Base-by-base conservation (phyloP, 2,329 filamentous ascomycete species). In the Verticillium nubilum region DNA sequence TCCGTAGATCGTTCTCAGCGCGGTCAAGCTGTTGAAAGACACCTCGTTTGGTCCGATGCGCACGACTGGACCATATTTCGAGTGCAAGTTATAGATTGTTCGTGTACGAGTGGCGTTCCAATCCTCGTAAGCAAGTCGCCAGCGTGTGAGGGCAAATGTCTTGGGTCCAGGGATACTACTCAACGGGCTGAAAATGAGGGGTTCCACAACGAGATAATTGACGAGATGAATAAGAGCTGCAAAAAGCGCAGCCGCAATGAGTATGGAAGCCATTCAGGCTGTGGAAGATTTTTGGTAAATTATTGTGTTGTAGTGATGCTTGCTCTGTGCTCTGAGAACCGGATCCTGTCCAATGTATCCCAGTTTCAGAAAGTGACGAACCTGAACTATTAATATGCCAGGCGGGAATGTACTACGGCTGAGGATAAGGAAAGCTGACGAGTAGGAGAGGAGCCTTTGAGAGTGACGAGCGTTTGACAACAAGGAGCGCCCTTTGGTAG, bases 1-100 rank as follows among this genome's bases (percentile, higher is more conserved):
- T 0, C 81, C 80, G 66, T 85, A 84, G 25, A 85, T 84, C 0
- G 75, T 76, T n/a, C 76, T 74, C 37, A 84, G 62, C 0, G 81
- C 82, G 0, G 74, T 68, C 0, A 81, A 67, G 5, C 67, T 72
- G 23, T 69, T 69, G 63, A 76, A 74, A 0, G 74, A 77, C 1
- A 83, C 67, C 62, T 82, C 78, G 56, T 74, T 72, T 0, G 80
- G 80, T 0, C 74, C 75, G 7, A 82, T 71, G 3, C 80, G 78
- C 1, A 83, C 78, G 1, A 72, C 75, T 0, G 76, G 67, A 10
- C 80, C 81, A 61, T 82, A 80, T 56, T 72, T 59, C 17, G 66
- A 57, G 60, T 84, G 81, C 0, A 84, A 67, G 0, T 61, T 57
- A 52, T 78, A 67, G 26, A 82, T 76, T 1, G 62, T 69, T 0